phyloP scores from a whole-genome alignment of 805 yeast genomes.

The Schizosaccharomyces cryophilus region DNA sequence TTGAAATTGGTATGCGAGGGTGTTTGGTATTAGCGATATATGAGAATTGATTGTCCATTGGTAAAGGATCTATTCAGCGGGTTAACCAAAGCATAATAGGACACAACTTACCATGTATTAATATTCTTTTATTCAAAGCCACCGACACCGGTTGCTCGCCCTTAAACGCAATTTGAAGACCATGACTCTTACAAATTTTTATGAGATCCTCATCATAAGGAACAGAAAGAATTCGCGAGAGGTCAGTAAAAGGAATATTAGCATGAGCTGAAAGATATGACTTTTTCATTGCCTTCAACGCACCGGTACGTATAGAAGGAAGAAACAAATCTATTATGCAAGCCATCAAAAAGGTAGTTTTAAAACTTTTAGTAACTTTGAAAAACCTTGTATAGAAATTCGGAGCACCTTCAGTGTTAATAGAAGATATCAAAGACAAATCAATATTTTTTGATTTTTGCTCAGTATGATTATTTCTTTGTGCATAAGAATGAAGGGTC shows the following conservation, averaged over 20 bases:
- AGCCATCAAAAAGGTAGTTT: constrained; percentile 39
- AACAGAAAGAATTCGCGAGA: neutral
- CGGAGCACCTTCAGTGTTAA: constrained; percentile 29
- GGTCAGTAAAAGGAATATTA: constrained; percentile 26
- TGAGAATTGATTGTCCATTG: neutral
- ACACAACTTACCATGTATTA: neutral
- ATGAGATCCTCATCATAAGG: neutral
- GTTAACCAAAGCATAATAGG: neutral
- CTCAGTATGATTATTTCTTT: constrained; percentile 25
- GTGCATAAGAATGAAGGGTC: constrained; percentile 36
- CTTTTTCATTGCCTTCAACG: constrained; percentile 38
- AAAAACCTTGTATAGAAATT: constrained; percentile 45
- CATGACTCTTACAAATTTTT: neutral
- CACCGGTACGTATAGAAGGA: constrained; percentile 53
- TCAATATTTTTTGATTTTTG: constrained; percentile 2
- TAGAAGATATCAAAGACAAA: constrained; percentile 19
- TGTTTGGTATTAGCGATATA: neutral
- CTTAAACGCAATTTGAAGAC: neutral
- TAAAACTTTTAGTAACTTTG: constrained; percentile 17
- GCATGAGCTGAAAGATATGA: constrained; percentile 41
- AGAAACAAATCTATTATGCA: constrained; percentile 60
- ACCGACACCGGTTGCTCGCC: neutral
- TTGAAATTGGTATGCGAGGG: neutral
- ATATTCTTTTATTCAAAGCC: neutral
- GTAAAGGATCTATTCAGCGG: neutral